phyloP scores from a whole-genome alignment of 169 alveolate species.

The Babesia ovis region DNA sequence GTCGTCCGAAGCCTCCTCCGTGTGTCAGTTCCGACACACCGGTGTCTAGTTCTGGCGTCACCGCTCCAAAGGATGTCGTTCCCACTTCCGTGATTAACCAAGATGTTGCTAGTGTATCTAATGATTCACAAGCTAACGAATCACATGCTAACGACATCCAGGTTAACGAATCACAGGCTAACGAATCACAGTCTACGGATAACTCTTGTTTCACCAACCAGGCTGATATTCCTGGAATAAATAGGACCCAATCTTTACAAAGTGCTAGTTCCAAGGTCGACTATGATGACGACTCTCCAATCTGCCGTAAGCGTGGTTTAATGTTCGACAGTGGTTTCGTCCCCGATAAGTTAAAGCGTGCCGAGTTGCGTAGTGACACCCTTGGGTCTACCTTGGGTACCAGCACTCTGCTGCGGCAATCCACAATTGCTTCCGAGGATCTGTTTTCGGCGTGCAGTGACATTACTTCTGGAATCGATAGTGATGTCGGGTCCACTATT shows the following conservation, averaged over 20 bases:
- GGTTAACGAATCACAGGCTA: no score
- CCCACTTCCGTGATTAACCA: no score
- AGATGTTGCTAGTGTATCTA: no score
- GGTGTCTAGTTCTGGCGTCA: background rate
- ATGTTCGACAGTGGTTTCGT: slow-evolving; percentile 38
- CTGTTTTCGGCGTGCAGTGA: background rate
- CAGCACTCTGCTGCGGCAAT: background rate
- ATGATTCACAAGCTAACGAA: no score
- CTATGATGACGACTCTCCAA: slow-evolving; percentile 48
- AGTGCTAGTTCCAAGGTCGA: no score
- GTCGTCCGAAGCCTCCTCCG: background rate
- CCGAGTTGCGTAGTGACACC: background rate
- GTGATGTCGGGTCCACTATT: background rate
- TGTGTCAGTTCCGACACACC: background rate
- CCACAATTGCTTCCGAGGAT: background rate
- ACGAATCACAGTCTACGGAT: no score
- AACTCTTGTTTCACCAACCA: no score
- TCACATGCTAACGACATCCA: no score
- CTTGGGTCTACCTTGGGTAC: background rate
- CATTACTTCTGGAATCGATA: background rate
- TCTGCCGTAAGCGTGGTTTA: slow-evolving; percentile 37
- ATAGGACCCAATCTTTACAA: no score
- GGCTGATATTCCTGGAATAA: no score
- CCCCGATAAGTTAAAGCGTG: background rate
- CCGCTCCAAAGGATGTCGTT: no score